phyloP scores from a whole-genome alignment of 2,329 filamentous ascomycete genomes.

The Simplicillium sp. region DNA sequence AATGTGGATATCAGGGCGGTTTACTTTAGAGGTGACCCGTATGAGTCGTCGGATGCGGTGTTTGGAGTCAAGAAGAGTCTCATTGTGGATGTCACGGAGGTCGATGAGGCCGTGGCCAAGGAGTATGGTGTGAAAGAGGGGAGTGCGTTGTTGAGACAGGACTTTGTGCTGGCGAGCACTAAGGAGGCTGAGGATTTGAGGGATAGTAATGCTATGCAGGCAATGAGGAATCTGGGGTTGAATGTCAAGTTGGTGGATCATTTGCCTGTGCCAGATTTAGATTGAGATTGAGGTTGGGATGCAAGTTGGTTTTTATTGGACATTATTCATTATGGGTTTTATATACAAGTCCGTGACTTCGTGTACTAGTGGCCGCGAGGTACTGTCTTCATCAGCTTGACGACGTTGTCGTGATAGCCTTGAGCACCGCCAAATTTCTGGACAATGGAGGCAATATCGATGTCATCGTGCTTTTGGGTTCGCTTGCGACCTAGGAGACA shows the following conservation, averaged over 20 bases:
- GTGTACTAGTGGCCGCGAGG: not conserved
- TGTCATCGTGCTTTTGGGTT: conserved; percentile 14
- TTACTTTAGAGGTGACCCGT: conserved; percentile 69
- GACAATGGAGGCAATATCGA: conserved; percentile 35
- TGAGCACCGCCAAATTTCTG: conserved; percentile 43
- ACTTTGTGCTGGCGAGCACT: conserved; percentile 70
- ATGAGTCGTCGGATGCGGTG: conserved; percentile 75
- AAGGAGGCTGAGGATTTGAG: conserved; percentile 58
- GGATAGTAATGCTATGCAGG: conserved; percentile 54
- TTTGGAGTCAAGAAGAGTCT: conserved; percentile 81
- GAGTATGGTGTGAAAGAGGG: conserved; percentile 57
- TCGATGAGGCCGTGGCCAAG: conserved; percentile 39
- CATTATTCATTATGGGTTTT: not conserved
- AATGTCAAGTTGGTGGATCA: conserved; percentile 68
- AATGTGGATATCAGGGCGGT: conserved; percentile 44
- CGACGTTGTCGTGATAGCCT: conserved; percentile 50
- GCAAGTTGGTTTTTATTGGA: not conserved
- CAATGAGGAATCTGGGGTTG: conserved; percentile 55
- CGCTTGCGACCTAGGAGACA: conserved; percentile 62
- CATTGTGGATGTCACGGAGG: conserved; percentile 52
- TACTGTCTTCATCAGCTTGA: conserved; percentile 45
- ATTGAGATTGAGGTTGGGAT: conserved; percentile 16
- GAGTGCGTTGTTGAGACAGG: conserved; percentile 54
- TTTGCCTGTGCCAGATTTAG: conserved; percentile 58
- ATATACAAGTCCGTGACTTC: not conserved